A percentile compares a stretch with the other conserved stretches of the same genome.
Evolutionary conservation across 805 yeast species (phyloP).

Genomic region (Hanseniaspora singularis): DNA sequence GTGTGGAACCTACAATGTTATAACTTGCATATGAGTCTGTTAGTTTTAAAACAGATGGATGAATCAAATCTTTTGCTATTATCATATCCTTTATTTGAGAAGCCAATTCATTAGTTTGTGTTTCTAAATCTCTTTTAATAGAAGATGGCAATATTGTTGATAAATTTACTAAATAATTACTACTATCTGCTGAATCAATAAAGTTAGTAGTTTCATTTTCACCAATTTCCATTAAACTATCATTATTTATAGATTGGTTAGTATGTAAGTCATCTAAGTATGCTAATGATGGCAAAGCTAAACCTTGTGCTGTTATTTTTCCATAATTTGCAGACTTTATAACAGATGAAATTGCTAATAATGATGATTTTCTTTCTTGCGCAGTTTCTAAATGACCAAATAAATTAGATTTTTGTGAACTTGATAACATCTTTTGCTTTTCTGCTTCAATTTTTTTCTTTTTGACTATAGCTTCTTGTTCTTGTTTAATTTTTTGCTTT

Average conservation of each 20-base stretch:
- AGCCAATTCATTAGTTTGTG: conserved; percentile 23
- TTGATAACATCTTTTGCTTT: conserved; percentile 25
- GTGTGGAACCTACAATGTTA: conserved; percentile 78
- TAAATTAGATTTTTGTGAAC: conserved; percentile 40
- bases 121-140: conserved; percentile 26
- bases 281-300: conserved; percentile 27
- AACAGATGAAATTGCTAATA: conserved; percentile 28
- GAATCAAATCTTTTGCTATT: conserved; percentile 45
- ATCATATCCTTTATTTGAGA: conserved; percentile 27
- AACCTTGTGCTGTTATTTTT: conserved; percentile 29
- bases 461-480: conserved; percentile 26
- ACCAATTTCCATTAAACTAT: conserved; percentile 8
- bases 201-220: conserved; percentile 19
- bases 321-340: conserved; percentile 26
- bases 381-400: conserved; percentile 72
- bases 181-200: too few relatives aligned
- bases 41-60: conserved; percentile 69
- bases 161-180: conserved; percentile 32
- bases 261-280: conserved; percentile 5
- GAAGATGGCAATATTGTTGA: conserved; percentile 36
- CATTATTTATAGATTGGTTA: conserved; percentile 8
- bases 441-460: conserved; percentile 34
- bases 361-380: conserved; percentile 49
- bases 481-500: conserved; percentile 35
- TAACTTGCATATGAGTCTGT: conserved; percentile 74